Percentiles rank a stretch among this genome's conserved stretches.
These are phyloP conservation scores for Penicillium atrosanguineum DNA, from an alignment of 495 filamentous ascomycete species.

Conservation along the genomic window DNA sequence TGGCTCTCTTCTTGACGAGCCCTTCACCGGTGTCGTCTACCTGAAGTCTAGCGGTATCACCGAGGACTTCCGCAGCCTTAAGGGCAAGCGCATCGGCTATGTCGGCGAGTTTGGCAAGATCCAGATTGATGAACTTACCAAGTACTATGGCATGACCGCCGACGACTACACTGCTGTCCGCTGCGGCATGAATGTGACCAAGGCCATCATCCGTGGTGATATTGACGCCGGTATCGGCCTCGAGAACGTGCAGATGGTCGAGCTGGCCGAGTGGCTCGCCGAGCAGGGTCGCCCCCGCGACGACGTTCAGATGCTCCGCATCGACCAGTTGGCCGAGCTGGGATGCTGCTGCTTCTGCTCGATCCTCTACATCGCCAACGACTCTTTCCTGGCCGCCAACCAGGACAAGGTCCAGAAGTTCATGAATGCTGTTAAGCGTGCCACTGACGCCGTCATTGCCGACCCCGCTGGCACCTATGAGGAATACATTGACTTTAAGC, in stretches of 20 bases:
- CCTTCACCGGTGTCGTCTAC: conserved; percentile 71
- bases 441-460: conserved; percentile 64
- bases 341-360: conserved; percentile 77
- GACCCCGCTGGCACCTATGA: conserved; percentile 56
- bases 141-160: conserved; percentile 67
- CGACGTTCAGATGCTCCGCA: conserved; percentile 71
- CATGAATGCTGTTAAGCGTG: conserved; percentile 63
- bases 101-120: conserved; percentile 76
- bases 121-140: conserved; percentile 71
- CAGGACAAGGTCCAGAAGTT: conserved; percentile 56
- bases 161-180: conserved; percentile 68
- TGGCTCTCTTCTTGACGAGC: conserved; percentile 66
- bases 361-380: conserved; percentile 70
- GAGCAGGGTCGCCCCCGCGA: conserved; percentile 55
- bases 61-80: conserved; percentile 58
- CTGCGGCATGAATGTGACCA: conserved; percentile 61
- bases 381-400: conserved; percentile 59
- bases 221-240: conserved; percentile 71
- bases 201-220: conserved; percentile 61
- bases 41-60: conserved; percentile 68
- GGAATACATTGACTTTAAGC: conserved; percentile 66
- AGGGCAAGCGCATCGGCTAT: conserved; percentile 68
- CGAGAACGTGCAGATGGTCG: conserved; percentile 73
- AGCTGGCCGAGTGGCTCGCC: conserved; percentile 67
- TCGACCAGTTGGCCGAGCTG: conserved; percentile 68